phyloP scores from a whole-genome alignment of 2,329 filamentous ascomycete species.

The Aspergillus versicolor region DNA sequence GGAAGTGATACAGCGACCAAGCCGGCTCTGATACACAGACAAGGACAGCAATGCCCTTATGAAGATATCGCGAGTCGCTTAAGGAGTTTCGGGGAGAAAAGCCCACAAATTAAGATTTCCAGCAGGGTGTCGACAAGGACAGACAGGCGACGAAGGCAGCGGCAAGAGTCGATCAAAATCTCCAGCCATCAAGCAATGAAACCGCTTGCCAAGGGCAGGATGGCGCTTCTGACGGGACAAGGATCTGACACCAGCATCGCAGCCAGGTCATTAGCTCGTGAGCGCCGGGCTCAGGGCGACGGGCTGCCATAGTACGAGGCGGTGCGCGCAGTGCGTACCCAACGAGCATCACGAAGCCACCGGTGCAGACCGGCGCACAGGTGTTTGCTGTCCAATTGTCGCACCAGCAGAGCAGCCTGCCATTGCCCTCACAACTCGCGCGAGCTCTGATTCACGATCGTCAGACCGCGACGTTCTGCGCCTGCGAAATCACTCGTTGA shows the following conservation, averaged over 20 bases:
- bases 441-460: slow-evolving; percentile 5
- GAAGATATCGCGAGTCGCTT: slow-evolving; percentile 6
- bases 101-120: slow-evolving; percentile 7
- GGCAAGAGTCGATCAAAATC: slow-evolving; percentile 30
- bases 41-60: slow-evolving; percentile 5
- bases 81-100: not conserved
- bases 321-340: slow-evolving; percentile 20
- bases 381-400: slow-evolving; percentile 11
- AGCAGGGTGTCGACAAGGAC: slow-evolving; percentile 8
- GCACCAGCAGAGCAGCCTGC: slow-evolving; percentile 3
- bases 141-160: slow-evolving; percentile 26
- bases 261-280: slow-evolving; percentile 32
- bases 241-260: slow-evolving; percentile 3
- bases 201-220: slow-evolving; percentile 27
- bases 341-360: slow-evolving; percentile 25
- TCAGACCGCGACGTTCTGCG: not conserved
- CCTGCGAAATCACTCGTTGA: not conserved
- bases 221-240: slow-evolving; percentile 27
- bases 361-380: not conserved
- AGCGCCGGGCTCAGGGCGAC: slow-evolving; percentile 7
- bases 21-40: not conserved
- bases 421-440: not conserved
- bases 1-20: slow-evolving; percentile 3
- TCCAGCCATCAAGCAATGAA: slow-evolving; percentile 31
- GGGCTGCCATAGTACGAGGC: no score